A percentile compares a stretch with the other conserved stretches of the same genome.
Evolutionary conservation across 345 rosid species (phyloP).

Genomic region (Eucalyptus guilfoylei): DNA sequence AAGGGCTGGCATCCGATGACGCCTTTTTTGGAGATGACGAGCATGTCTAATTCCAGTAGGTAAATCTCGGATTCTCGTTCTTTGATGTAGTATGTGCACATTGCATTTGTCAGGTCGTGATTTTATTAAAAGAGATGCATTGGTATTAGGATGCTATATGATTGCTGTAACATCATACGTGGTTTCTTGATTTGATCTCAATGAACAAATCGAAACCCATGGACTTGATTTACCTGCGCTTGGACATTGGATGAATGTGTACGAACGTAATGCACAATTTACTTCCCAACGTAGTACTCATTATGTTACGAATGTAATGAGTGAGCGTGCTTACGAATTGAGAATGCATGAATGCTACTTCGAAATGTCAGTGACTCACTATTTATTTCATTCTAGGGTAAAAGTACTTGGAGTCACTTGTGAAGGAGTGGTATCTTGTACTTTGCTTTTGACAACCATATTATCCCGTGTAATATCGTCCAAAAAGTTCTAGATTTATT

Average conservation of each 20-base stretch:
- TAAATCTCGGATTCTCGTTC: background rate
- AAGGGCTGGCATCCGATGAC: background rate
- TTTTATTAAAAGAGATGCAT: background rate
- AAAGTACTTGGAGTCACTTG: background rate
- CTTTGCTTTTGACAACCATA: background rate
- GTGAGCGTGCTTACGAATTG: background rate
- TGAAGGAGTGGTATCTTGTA: background rate
- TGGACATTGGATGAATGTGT: background rate
- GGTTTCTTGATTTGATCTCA: background rate
- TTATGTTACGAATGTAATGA: background rate
- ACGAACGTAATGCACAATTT: background rate
- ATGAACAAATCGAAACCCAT: background rate
- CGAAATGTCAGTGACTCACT: background rate
- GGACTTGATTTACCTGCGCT: background rate
- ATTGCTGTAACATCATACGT: background rate
- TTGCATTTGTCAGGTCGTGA: background rate
- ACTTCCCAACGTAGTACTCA: background rate
- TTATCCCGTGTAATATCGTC: background rate
- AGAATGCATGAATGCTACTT: background rate
- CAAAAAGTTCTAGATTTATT: background rate
- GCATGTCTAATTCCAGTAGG: background rate
- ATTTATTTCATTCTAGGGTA: background rate
- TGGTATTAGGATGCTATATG: background rate
- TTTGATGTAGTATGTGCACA: background rate
- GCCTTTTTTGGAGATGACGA: background rate